Conservation (phyloP, 495 filamentous ascomycete genomes). For the Articulospora tetracladia region DNA sequence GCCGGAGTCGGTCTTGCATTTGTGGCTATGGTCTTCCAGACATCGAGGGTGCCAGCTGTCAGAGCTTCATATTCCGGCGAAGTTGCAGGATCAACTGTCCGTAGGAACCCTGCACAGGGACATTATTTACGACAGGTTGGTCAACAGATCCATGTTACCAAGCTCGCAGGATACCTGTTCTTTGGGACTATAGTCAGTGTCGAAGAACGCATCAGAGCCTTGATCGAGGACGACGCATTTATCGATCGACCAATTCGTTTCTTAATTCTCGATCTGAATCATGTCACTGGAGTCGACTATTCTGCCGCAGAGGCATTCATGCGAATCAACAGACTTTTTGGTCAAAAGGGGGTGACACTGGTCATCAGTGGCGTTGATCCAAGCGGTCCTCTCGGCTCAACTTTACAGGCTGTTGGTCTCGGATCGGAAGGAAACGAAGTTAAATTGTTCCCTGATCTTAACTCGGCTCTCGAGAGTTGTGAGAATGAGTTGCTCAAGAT, state of each 20-base stretch:
- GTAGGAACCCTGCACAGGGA: constrained; percentile 84
- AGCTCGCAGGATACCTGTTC: constrained; percentile 88
- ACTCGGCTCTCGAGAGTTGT: constrained; percentile 87
- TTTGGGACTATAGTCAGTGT: constrained; percentile 96
- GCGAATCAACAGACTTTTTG: constrained; percentile 79
- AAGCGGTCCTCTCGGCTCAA: constrained; percentile 68
- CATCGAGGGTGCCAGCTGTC: constrained; percentile 81
- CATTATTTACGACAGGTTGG: constrained; percentile 82
- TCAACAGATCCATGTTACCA: constrained; percentile 81
- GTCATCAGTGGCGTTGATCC: constrained; percentile 76
- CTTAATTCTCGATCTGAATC: constrained; percentile 81
- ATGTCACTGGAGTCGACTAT: constrained; percentile 92
- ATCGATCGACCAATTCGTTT: constrained; percentile 74
- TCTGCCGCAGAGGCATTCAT: constrained; percentile 94
- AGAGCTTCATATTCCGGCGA: constrained; percentile 82
- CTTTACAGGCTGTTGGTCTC: constrained; percentile 76
- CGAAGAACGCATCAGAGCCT: constrained; percentile 74
- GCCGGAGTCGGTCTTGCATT: constrained; percentile 90
- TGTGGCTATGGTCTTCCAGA: constrained; percentile 84
- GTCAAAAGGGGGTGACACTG: constrained; percentile 67
- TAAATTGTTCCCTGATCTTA: constrained; percentile 81
- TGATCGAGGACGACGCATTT: constrained; percentile 82
- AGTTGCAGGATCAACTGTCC: constrained; percentile 84
- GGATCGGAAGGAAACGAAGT: constrained; percentile 50
- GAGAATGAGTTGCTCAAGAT: constrained; percentile 92